These are phyloP conservation scores for Candida boidinii DNA, from an alignment of 805 yeast species.

Conservation along the genomic window DNA sequence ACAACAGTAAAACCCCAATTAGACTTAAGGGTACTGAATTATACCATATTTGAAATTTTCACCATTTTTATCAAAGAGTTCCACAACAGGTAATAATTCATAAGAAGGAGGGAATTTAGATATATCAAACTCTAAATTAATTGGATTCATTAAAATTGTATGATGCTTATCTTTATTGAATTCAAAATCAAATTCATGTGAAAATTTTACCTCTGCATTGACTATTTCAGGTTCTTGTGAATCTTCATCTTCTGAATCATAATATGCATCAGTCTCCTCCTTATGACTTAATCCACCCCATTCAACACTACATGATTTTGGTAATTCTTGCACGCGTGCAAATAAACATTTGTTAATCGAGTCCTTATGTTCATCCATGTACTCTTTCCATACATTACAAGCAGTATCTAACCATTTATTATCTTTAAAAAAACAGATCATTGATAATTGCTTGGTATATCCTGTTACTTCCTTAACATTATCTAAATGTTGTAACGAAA, in stretches of 20 bases:
- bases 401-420: conserved; percentile 21
- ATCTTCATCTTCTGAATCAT: conserved; percentile 29
- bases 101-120: too few relatives aligned
- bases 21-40: conserved; percentile 3
- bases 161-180: conserved; percentile 9
- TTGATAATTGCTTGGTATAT: conserved; percentile 33
- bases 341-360: conserved; percentile 31
- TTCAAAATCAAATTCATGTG: conserved; percentile 33
- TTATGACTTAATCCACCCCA: conserved; percentile 63
- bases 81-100: conserved; percentile 15
- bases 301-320: conserved; percentile 58
- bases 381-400: conserved; percentile 36
- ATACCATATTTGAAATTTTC: conserved; percentile 5
- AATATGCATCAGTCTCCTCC: conserved; percentile 32
- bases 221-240: conserved; percentile 18
- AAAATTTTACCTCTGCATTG: conserved; percentile 33
- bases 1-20: background rate
- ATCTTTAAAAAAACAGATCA: conserved; percentile 48
- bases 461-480: conserved; percentile 51
- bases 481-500: conserved; percentile 70
- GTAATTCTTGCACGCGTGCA: conserved; percentile 49
- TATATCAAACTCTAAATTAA: too few relatives aligned
- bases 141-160: conserved; percentile 14
- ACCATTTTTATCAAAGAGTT: conserved; percentile 7
- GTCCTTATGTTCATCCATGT: conserved; percentile 16